Evolutionary conservation across 176 grass and related monocot genomes (phyloP).

Genomic region (Thalia dealbata): DNA sequence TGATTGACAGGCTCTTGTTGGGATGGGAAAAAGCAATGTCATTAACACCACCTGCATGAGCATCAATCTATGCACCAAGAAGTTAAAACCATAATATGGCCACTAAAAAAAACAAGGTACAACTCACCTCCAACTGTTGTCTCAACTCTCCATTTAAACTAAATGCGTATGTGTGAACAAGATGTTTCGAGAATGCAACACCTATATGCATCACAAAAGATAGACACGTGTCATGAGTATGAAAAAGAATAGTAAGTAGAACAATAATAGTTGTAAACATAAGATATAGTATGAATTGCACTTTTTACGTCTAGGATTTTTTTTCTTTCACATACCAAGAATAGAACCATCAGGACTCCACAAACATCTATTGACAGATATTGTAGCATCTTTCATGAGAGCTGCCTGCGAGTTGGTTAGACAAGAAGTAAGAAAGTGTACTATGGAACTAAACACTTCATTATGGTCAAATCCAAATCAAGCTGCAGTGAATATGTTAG

Average conservation of each 20-base stretch:
- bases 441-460: background rate
- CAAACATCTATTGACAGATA: constrained; percentile 16
- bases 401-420: background rate
- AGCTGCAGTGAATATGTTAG: background rate
- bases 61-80: constrained; percentile 13
- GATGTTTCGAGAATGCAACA: constrained; percentile 19
- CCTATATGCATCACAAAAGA: constrained; percentile 1
- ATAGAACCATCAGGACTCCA: constrained; percentile 20
- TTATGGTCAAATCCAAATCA: background rate
- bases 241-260: background rate
- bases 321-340: constrained; percentile 10
- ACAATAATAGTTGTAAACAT: background rate
- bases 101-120: background rate
- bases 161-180: constrained; percentile 13
- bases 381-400: constrained; percentile 13
- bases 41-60: constrained; percentile 23
- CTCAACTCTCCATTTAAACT: background rate
- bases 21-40: constrained; percentile 26
- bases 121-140: constrained; percentile 13
- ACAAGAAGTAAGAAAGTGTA: background rate
- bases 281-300: background rate
- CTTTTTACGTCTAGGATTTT: background rate
- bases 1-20: constrained; percentile 9
- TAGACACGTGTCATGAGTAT: too few relatives aligned
- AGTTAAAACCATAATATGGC: background rate